Base-by-base conservation (phyloP, 1,139 yeast genomes). In the Saccharomyces hybrid region DNA sequence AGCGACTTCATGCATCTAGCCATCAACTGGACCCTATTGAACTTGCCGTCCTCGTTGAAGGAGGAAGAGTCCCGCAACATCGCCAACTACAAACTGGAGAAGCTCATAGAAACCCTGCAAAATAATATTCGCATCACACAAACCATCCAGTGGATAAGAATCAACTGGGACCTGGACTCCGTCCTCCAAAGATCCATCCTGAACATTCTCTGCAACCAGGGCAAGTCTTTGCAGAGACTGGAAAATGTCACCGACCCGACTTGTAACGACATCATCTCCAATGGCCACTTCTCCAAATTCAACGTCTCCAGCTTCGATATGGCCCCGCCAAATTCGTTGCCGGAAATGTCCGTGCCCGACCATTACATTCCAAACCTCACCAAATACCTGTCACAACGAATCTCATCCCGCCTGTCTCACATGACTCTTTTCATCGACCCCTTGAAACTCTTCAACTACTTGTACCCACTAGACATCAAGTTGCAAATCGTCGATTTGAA, bases 281-380 rank as follows among this genome's bases (percentile, higher is more conserved):
- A 55, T 25, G 68, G 73, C 3, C 52, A 54, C 2, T 58, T 60
- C 8, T 67, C 67, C 1, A 55, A 57, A n/a, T 44, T 53, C 2
- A 65, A 67, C 51, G 61, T 74, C 9, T 59, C 63, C 1, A 71
- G 74, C 51, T 65, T 75, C 44, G 77, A 74, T 54, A 63, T 74
- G 60, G 76, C 77, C 0, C 77, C 78, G n/a, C 76, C 76, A 42
- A 63, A 67, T 51, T 62, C 73, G 2, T 54, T 70, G n/a, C 75
- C 76, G 3, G 67, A 69, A 34, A 54, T 62, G 16, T 61, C 64
- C 2, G 69, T 71, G 1, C 63, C 71, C 9, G 51, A 51, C 2
- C 55, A 63, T 25, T 72, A 73, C 60, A 60, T 72, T 42, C 70
- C 70, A 16, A 63, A 63, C 54, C 56, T 69, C 26, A 57, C 58